phyloP scores from a whole-genome alignment of 2,329 filamentous ascomycete species.

The Seiridium unicorne region DNA sequence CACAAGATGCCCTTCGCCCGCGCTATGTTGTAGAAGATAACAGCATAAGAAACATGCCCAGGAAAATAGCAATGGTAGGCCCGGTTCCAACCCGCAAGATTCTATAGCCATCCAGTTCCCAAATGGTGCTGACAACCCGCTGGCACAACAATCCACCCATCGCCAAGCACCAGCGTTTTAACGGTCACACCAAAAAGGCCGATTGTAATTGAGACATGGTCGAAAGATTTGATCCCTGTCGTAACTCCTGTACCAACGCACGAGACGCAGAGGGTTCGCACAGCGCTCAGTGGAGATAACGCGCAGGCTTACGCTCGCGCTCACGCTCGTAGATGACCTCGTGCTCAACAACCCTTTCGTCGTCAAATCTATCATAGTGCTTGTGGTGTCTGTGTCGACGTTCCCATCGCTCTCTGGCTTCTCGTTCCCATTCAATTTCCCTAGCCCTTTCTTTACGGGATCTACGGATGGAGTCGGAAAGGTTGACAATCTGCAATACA shows the following conservation, averaged over 20 bases:
- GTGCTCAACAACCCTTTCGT: slow-evolving; percentile 65
- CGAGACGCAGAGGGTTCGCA: not conserved
- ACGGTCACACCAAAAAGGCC: no score
- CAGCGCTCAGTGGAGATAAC: slow-evolving; percentile 22
- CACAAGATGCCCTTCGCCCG: not conserved
- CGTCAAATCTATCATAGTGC: slow-evolving; percentile 45
- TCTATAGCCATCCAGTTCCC: not conserved
- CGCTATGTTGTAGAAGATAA: slow-evolving; percentile 3
- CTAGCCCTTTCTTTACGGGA: slow-evolving; percentile 51
- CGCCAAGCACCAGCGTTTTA: no score
- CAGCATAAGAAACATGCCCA: not conserved
- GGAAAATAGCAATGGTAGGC: not conserved
- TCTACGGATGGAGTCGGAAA: slow-evolving; percentile 79
- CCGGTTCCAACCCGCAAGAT: not conserved
- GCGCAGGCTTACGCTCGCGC: slow-evolving; percentile 22
- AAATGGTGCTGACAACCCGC: not conserved
- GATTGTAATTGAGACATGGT: no score
- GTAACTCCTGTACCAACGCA: no score
- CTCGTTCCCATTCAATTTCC: slow-evolving; percentile 59
- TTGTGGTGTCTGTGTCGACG: slow-evolving; percentile 35
- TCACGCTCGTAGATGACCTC: slow-evolving; percentile 68
- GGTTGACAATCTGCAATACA: slow-evolving; percentile 76
- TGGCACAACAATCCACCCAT: not conserved
- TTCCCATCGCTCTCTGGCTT: slow-evolving; percentile 51
- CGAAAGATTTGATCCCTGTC: no score